Evolutionary conservation across 306 rosid species (phyloP).

Genomic region (Astragalus membranaceus): DNA sequence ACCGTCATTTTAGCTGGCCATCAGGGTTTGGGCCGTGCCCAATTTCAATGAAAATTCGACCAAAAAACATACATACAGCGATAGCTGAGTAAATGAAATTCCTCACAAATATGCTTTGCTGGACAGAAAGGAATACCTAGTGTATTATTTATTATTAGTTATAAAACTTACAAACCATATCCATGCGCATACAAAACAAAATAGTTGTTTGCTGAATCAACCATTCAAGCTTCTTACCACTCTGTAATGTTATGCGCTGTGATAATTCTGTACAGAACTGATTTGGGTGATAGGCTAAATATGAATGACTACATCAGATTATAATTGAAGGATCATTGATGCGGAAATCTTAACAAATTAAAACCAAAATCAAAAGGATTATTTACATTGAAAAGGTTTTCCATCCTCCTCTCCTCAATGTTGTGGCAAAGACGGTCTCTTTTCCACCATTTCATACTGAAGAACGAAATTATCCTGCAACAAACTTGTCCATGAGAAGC

Average conservation of each 20-base stretch:
- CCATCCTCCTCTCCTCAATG: conserved; percentile 36
- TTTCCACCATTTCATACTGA: conserved; percentile 64
- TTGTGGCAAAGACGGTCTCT: conserved; percentile 62
- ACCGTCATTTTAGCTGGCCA: too few species aligned
- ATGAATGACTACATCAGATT: too few species aligned
- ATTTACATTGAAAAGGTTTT: conserved; percentile 35
- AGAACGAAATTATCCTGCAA: conserved; percentile 77
- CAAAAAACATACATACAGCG: too few species aligned
- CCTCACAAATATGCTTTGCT: too few species aligned
- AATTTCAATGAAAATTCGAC: too few species aligned
- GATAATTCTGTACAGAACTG: not conserved
- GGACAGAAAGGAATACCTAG: too few species aligned
- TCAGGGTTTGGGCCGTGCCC: too few species aligned
- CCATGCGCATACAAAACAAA: too few species aligned
- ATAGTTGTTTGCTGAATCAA: not conserved
- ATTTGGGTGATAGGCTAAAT: not conserved
- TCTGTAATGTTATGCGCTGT: not conserved
- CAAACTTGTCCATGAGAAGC: conserved; percentile 9
- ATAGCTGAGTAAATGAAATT: too few species aligned
- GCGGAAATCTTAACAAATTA: conserved; percentile 21
- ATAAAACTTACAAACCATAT: too few species aligned
- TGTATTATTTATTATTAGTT: too few species aligned
- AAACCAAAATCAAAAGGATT: conserved; percentile 10
- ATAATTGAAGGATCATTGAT: conserved; percentile 10
- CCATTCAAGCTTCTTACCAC: not conserved